Conservation (phyloP, 352 stramenopile genomes). For the Phytophthora sp. region DNA sequence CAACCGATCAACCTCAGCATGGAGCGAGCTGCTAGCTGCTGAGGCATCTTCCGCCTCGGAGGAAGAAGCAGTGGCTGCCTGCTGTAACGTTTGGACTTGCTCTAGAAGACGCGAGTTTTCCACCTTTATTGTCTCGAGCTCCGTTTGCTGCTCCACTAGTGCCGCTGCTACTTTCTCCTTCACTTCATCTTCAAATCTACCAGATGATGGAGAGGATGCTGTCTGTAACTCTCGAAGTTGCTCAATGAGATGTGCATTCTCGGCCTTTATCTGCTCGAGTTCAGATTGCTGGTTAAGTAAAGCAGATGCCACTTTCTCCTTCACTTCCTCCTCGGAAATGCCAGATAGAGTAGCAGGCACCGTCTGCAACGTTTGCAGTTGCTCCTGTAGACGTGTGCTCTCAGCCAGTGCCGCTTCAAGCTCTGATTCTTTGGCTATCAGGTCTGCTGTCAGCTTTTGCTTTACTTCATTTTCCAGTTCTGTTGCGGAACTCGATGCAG, state of each 20-base stretch:
- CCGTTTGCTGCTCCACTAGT: constrained; percentile 6
- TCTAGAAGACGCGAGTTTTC: constrained; percentile 23
- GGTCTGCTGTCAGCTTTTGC: constrained; percentile 4
- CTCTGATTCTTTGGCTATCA: constrained; percentile 2
- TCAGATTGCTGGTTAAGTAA: constrained; percentile 12
- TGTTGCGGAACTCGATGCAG: neutral
- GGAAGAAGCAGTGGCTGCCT: constrained; percentile 4
- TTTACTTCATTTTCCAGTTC: constrained; percentile 9
- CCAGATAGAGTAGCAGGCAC: neutral
- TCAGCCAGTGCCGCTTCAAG: constrained; percentile 13
- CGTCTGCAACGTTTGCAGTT: constrained; percentile 10
- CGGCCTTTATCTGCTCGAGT: constrained; percentile 14
- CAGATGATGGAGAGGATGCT: neutral
- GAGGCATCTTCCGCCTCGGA: constrained; percentile 10
- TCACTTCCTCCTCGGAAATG: constrained; percentile 6
- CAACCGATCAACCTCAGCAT: constrained; percentile 21
- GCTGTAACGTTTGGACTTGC: constrained; percentile 16
- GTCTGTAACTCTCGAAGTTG: constrained; percentile 17
- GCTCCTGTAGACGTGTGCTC: constrained; percentile 14
- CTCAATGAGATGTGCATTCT: constrained; percentile 19
- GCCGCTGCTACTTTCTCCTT: constrained; percentile 7
- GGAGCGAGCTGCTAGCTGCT: constrained; percentile 17
- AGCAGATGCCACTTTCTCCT: constrained; percentile 16
- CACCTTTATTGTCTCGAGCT: constrained; percentile 15
- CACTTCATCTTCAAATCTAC: neutral